phyloP scores from a whole-genome alignment of 78 protist species.

The Chrysochromulina parva region DNA sequence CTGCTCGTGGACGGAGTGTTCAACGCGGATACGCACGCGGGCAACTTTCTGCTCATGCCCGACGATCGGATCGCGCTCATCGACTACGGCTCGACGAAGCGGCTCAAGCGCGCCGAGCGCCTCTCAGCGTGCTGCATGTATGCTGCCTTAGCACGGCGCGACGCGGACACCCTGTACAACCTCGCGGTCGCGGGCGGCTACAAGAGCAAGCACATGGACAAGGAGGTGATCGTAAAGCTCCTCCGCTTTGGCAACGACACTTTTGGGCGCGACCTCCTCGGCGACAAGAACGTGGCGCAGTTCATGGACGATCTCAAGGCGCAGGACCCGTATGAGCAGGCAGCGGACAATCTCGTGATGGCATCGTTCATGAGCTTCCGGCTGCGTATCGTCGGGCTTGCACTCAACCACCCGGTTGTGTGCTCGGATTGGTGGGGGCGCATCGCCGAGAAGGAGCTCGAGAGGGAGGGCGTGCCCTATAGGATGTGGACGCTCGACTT shows the following conservation, averaged over 20 bases:
- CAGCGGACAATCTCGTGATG: conserved; percentile 11
- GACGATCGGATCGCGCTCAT: conserved; percentile 52
- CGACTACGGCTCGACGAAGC: conserved; percentile 43
- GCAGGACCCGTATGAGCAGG: conserved; percentile 1
- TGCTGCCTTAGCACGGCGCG: neutral
- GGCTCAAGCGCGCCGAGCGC: neutral
- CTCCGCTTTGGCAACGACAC: conserved; percentile 8
- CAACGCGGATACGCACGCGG: conserved; percentile 66
- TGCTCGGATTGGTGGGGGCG: conserved; percentile 34
- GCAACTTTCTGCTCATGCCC: conserved; percentile 44
- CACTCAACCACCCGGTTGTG: neutral
- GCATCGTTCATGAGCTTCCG: neutral
- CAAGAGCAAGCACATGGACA: neutral
- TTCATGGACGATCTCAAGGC: conserved; percentile 26
- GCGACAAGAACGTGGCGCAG: conserved; percentile 12
- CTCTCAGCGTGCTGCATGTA: neutral
- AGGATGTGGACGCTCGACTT: neutral
- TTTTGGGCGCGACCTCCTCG: neutral
- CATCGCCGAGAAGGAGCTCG: neutral
- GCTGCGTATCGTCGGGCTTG: neutral
- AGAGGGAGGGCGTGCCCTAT: conserved; percentile 5
- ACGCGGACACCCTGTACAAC: conserved; percentile 2
- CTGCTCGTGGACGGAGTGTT: conserved; percentile 46
- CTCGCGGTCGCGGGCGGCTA: neutral
- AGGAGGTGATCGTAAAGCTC: neutral